Evolutionary conservation across 306 rosid genomes (phyloP), one percentile per base, ranked within the genome.

Genomic region (Begonia loranthoides): DNA sequence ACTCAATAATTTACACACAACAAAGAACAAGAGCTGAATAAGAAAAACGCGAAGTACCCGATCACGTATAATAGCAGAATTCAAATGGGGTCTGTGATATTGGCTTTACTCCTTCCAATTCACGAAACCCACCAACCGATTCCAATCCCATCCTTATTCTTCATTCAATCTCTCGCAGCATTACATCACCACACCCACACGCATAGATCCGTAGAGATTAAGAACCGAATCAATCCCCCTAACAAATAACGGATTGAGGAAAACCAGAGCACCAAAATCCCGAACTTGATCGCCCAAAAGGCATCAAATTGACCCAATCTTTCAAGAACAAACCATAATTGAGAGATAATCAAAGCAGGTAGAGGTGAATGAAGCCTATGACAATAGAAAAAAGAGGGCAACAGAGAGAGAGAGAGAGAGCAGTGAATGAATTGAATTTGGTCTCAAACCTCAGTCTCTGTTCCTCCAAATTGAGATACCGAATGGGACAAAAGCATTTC

Each of bases 81-180:
- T 45, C 64, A 13, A 41, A 51, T 61, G 22, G 58, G 47, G 40
- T 40, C 56, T 50, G 44, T 41, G 15, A 53, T 43, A 22, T 14
- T 55, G 24, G 11, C 38, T 19, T 44, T 44, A 44, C 28, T 34
- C 47, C 28, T 33, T 45, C 45, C 51, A 57, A 56, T 60, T 59
- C 53, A 57, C 38, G 28, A 49, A 64, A 67, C 47, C 67, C 76
- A 64, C 95, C 95, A 44, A 74, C 90, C 54, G 96, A 83, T 72
- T 83, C 76, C 66, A 87, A 79, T 76, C 90, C 87, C 96, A 87
- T 87, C 78, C 70, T 69, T 59, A 3, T 22, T 55, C 38, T 56
- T 60, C 9, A 56, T 60, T 56, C 74, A 63, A 55, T n/a, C 44
- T 48, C 64, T n/a, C 46, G 17, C 46, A 57, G 47, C 55, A 60